Evolutionary conservation across 495 filamentous ascomycete genomes (phyloP), one percentile per base, ranked within the genome.

Genomic region (Hamigera avellanea): DNA sequence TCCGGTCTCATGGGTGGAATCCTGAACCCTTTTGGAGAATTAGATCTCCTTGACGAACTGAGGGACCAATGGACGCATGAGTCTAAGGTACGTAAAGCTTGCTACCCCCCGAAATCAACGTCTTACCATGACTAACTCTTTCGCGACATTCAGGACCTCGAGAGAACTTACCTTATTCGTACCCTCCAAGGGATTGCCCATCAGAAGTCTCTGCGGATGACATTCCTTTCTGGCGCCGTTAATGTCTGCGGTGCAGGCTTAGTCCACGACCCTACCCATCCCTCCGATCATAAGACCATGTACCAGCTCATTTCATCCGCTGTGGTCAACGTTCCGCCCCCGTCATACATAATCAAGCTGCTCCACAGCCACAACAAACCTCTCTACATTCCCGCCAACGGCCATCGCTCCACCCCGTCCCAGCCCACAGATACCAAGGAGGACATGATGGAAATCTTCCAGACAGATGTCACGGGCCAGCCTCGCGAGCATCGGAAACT

Each of bases 391-490:
- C 93, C 91, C 1, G 70, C 72, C 30, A 98, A 98, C 58, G 93
- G 93, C 14, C 82, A 93, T 53, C 80, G 84, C 43, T 81, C 76
- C 14, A 65, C 65, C 1, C 35, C 56, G 0, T 49, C 49, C 14
- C 54, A 61, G 16, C 64, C 66, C 0, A 61, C 60, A 15, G 91
- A 98, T 52, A 98, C 91, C 26, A 98, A 98, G 57, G 91, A 98
- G 59, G 91, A 98, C 54, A 98, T 98, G 91, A 87, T 96, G 78
- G 91, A 98, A 63, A 85, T 98, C 44, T 98, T 98, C 72, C 80
- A 88, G 53, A 79, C 72, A 6, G 91, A 98, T 48, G 83, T 89
- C 13, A 81, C 74, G 34, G 88, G 93, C 10, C 64, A 74, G 18
- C 62, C 76, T 1, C 69, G 93, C 16, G 91, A 98, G 59, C 64